phyloP scores from a whole-genome alignment of 2,329 filamentous ascomycete species.

The Spiromastix sp. region DNA sequence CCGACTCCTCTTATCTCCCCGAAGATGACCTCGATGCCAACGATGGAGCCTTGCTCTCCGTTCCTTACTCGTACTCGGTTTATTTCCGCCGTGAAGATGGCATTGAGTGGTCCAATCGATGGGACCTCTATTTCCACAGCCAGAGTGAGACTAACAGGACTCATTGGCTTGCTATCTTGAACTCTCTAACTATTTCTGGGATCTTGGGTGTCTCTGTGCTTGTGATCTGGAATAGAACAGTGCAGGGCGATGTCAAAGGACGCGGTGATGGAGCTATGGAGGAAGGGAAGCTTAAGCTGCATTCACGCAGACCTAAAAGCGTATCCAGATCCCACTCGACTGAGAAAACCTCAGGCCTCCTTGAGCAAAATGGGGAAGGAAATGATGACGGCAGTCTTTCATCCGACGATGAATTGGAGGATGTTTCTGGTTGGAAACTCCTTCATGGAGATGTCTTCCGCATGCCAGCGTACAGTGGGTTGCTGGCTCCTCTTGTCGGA shows the following conservation, averaged over 20 bases:
- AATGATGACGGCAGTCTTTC: slow-evolving; percentile 45
- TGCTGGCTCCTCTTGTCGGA: slow-evolving; percentile 71
- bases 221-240: slow-evolving; percentile 69
- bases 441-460: slow-evolving; percentile 84
- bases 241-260: slow-evolving; percentile 67
- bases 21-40: slow-evolving; percentile 48
- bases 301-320: slow-evolving; percentile 36
- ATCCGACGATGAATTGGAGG: slow-evolving; percentile 67
- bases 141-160: slow-evolving; percentile 72
- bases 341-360: slow-evolving; percentile 42
- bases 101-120: slow-evolving; percentile 73
- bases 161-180: slow-evolving; percentile 82
- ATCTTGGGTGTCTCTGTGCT: slow-evolving; percentile 68
- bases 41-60: slow-evolving; percentile 55
- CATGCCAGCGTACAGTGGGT: slow-evolving; percentile 55
- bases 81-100: slow-evolving; percentile 77
- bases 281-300: slow-evolving; percentile 50
- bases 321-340: slow-evolving; percentile 34
- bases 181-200: slow-evolving; percentile 73
- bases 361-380: slow-evolving; percentile 44
- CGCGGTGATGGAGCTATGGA: slow-evolving; percentile 57
- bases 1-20: slow-evolving; percentile 50
- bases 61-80: slow-evolving; percentile 82
- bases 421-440: slow-evolving; percentile 79
- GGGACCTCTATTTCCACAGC: slow-evolving; percentile 85